Base-by-base conservation (phyloP, 495 filamentous ascomycete genomes). In the Aspergillus ellipticus region DNA sequence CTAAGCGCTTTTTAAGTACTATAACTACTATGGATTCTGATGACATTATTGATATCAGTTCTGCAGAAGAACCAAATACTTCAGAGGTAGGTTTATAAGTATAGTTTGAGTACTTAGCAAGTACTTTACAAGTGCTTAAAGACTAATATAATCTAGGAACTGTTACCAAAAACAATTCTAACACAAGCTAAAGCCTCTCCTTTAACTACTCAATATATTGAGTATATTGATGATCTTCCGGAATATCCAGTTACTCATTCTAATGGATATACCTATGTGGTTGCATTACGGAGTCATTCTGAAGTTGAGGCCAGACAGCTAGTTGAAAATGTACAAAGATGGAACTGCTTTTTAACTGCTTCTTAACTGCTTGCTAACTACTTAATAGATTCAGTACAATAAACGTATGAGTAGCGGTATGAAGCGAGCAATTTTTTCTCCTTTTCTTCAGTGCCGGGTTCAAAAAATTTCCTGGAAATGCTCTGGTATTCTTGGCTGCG, bases 201-300 rank as follows among this genome's bases (percentile, higher is more conserved):
- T n/a, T 22, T 54, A 4, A 29, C 6, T 1, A 54, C 42, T n/a
- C 8, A 33, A 0, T 7, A 49, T 1, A 35, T 58, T 26, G 45
- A 58, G n/a, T 58, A 50, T 58, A 51, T 51, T 42, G 19, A 54
- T 51, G 35, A 58, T 37, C 28, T 58, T 17, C 51, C 51, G 5
- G 51, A 58, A 45, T 58, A 58, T 51, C 45, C 45, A 43, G 35
- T 26, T 0, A 54, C 3, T 43, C 54, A 51, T 7, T 51, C 0
- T 15, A 31, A 54, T 35, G 45, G 45, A 1, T 54, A 58, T 51
- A 35, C 45, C 13, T 58, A 58, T 58, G 35, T 58, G 45, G 24
- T 58, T 49, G 2, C 51, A n/a, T 20, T 28, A 20, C 0, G 17
- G 15, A 37, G 33, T 0, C 45, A 19, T 16, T 33, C 45, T 45